Conservation (phyloP, 768 basidiomycete species). For the Suillus brevipes region DNA sequence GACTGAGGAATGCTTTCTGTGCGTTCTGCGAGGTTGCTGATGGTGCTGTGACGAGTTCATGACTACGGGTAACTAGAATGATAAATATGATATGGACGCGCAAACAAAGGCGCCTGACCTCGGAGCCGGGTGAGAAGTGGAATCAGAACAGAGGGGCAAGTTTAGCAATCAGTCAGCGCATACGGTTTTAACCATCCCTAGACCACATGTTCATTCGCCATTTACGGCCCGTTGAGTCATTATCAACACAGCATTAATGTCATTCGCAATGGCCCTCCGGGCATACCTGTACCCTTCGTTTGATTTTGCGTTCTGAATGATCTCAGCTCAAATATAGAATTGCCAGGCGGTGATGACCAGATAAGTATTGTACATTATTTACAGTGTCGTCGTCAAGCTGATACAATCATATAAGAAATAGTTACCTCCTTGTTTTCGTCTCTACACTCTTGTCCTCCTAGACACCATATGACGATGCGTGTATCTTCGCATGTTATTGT, state of each 20-base stretch:
- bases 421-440: no score
- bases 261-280: no score
- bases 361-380: no score
- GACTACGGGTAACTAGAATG: constrained; percentile 1
- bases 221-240: background rate
- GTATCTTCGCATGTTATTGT: no score
- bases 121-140: constrained; percentile 2
- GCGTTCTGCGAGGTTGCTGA: constrained; percentile 34
- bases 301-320: no score
- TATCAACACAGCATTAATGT: constrained; percentile 10
- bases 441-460: no score
- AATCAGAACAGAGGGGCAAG: constrained; percentile 9
- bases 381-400: no score
- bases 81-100: background rate
- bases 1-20: constrained; percentile 58
- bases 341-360: no score
- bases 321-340: no score
- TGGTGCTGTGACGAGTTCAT: constrained; percentile 23
- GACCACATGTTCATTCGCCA: constrained; percentile 4
- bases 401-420: no score
- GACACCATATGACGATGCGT: no score
- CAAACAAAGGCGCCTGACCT: background rate
- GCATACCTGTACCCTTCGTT: no score
- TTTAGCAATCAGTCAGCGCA: constrained; percentile 13
- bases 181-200: background rate